Base-by-base conservation (phyloP, 176 grass and related monocot species). In the Olyra latifolia region DNA sequence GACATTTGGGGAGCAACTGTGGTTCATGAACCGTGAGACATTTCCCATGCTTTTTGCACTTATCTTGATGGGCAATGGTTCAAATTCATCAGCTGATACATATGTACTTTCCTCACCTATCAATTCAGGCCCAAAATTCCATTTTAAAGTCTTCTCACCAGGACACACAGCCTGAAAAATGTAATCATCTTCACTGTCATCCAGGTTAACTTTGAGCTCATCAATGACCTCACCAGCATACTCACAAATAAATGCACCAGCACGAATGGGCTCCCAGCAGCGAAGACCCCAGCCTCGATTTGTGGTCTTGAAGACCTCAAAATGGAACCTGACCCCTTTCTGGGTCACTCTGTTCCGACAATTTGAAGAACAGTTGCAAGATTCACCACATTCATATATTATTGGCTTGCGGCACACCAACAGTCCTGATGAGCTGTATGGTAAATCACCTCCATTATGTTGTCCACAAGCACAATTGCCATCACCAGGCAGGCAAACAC, bases 1-100 rank as follows among this genome's bases (percentile, higher is more conserved):
- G 47, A 91, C 77, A 91, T 97, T 97, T 46, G 90, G 93, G 42
- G 90, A 89, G 69, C 90, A 97, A 69, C 93, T 97, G 58, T 97
- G 93, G 78, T 97, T 97, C 78, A 97, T 90, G 80, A 97, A 97
- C 29, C 88, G 87, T 5, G 93, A 88, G 25, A 87, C 62, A 78
- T 97, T 97, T 71, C 93, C 93, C 10, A 56, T 78, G 1, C 60
- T 80, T 80, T 93, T 91, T 71, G 87, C 90, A 91, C 50, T 93
- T 83, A 97, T 91, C 29, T 85, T 87, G 54, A 90, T 76, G 14
- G 90, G 90, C 59, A 90, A 22, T 15, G 59, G 66, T 60, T 92
- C 60, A 82, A 84, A 89, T 39, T 88, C 77, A 82, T 87, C 79
- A 62, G 82, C 81, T 4, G 61, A 42, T 23, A 84, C 68, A 44